Percentiles rank a stretch among this genome's conserved stretches.
Conservation (phyloP, 495 filamentous ascomycete genomes). For the Penicillium diatomitis region DNA sequence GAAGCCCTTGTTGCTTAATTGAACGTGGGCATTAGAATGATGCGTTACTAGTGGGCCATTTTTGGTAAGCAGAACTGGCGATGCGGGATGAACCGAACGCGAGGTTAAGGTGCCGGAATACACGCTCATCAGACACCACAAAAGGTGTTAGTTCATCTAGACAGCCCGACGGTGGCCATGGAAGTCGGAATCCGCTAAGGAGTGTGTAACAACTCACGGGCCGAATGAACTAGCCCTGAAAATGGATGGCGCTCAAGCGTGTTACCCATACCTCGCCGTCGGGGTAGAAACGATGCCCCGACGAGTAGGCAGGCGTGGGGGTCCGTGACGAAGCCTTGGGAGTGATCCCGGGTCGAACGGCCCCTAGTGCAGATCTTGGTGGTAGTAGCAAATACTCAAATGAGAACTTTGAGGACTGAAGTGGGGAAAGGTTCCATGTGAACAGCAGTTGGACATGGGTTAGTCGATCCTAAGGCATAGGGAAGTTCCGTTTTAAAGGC, state of each 20-base stretch:
- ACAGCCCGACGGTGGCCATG: neutral
- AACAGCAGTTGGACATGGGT: neutral
- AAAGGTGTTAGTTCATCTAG: conserved; percentile 1
- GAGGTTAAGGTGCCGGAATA: neutral
- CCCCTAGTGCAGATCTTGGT: neutral
- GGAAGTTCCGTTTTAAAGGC: conserved; percentile 1
- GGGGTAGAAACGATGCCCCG: neutral
- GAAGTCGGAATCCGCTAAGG: neutral
- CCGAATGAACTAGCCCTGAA: neutral
- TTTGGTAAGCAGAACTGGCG: neutral
- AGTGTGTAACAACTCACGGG: neutral
- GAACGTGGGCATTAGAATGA: conserved; percentile 1
- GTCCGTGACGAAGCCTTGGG: neutral
- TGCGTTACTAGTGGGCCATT: neutral
- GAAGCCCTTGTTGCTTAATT: conserved; percentile 1
- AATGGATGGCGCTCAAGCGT: neutral
- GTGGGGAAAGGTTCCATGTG: neutral
- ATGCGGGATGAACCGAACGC: neutral
- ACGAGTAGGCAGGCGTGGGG: too few species aligned
- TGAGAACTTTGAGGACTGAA: conserved; percentile 1
- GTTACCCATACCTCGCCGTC: neutral
- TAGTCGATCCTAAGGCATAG: conserved; percentile 1
- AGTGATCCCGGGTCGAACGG: neutral
- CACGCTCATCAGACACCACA: neutral
- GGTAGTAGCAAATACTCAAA: conserved; percentile 1